Conservation (phyloP, 225 moss, liverwort and hornwort species). For the Rhytidiadelphus loreus region DNA sequence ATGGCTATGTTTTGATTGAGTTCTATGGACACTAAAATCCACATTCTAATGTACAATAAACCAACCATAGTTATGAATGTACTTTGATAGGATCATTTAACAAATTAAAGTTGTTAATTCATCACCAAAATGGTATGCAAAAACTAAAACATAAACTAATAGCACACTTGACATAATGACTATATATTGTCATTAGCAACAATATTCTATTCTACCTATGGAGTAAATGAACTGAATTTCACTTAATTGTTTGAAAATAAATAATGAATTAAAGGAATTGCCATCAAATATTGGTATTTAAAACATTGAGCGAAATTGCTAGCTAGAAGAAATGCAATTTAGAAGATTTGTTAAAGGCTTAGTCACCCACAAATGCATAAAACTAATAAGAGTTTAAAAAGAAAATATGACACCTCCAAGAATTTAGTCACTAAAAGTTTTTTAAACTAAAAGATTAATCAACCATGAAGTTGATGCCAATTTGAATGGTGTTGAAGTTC, state of each 20-base stretch:
- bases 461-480: background rate
- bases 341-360: background rate
- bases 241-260: background rate
- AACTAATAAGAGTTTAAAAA: too few relatives aligned
- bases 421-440: background rate
- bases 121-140: background rate
- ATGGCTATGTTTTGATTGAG: background rate
- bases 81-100: background rate
- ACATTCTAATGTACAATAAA: background rate
- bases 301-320: background rate
- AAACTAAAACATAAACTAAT: background rate
- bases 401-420: background rate
- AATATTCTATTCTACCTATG: background rate
- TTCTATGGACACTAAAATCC: background rate
- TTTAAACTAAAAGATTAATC: background rate
- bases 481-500: background rate
- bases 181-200: background rate
- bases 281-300: background rate
- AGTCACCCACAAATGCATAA: background rate
- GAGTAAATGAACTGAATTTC: background rate
- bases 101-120: background rate
- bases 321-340: background rate
- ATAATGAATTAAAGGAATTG: background rate
- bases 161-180: too few relatives aligned
- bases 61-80: rapidly evolving